phyloP scores from a whole-genome alignment of 2,329 filamentous ascomycete genomes.

The Claviceps sp. region DNA sequence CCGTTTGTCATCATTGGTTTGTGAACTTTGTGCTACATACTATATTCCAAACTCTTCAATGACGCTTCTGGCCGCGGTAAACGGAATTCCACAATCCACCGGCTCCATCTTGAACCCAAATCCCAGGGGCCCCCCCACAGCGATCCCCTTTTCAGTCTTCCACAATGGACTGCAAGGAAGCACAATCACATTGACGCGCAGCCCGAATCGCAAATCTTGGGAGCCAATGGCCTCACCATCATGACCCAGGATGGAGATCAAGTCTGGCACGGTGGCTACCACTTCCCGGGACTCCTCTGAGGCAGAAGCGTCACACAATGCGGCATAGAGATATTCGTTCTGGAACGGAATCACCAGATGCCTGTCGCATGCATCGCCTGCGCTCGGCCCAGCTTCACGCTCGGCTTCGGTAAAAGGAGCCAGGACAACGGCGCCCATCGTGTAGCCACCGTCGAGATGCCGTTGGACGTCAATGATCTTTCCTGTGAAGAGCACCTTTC shows the following conservation, averaged over 20 bases:
- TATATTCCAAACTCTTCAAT: conserved; percentile 30
- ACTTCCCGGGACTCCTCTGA: conserved; percentile 17
- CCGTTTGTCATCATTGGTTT: too few relatives aligned
- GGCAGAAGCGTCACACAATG: conserved; percentile 17
- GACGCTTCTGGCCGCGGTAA: conserved; percentile 33
- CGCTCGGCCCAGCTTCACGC: conserved; percentile 10
- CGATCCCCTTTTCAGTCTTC: conserved; percentile 24
- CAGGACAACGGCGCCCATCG: conserved; percentile 24
- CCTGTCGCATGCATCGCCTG: conserved; percentile 11
- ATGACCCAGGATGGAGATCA: conserved; percentile 24
- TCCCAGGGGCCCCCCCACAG: conserved; percentile 20
- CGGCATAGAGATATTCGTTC: conserved; percentile 28
- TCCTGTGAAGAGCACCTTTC: conserved; percentile 24
- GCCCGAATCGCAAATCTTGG: conserved; percentile 35
- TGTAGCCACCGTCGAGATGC: conserved; percentile 25
- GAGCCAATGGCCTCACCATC: conserved; percentile 37
- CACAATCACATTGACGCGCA: conserved; percentile 35
- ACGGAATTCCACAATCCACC: conserved; percentile 19
- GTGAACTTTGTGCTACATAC: too few relatives aligned
- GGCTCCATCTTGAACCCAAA: conserved; percentile 13
- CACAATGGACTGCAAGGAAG: conserved; percentile 36
- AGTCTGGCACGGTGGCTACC: conserved; percentile 22
- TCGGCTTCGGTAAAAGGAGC: conserved; percentile 20
- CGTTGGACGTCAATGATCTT: conserved; percentile 28
- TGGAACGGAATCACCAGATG: conserved; percentile 28